Conservation (phyloP, 1,139 yeast species). For the Kodamaea derodonti region DNA sequence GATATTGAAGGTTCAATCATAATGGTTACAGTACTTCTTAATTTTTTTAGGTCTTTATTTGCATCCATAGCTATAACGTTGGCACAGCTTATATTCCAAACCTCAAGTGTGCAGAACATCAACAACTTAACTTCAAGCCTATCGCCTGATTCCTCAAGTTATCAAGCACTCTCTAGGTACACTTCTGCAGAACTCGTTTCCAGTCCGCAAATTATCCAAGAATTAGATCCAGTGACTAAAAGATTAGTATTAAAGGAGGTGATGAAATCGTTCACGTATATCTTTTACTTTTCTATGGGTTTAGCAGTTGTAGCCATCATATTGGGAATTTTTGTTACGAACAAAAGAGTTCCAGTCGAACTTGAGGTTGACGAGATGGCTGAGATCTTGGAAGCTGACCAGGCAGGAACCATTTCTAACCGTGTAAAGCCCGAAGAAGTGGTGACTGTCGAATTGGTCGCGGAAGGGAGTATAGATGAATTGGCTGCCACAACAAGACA, state of each 20-base stretch:
- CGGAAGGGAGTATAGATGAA: too few relatives aligned
- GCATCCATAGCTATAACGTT: conserved; percentile 47
- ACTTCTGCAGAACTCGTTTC: conserved; percentile 22
- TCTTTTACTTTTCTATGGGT: conserved; percentile 39
- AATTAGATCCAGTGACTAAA: conserved; percentile 22
- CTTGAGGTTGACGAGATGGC: neutral
- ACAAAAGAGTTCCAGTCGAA: conserved; percentile 15
- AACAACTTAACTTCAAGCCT: conserved; percentile 13
- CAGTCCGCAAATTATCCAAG: conserved; percentile 26
- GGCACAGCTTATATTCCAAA: conserved; percentile 44
- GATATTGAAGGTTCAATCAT: conserved; percentile 47
- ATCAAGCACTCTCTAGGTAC: conserved; percentile 13
- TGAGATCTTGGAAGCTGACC: too few relatives aligned
- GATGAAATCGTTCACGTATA: conserved; percentile 37
- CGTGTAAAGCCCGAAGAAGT: too few relatives aligned
- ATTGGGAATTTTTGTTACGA: conserved; percentile 18
- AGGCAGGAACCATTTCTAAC: too few relatives aligned
- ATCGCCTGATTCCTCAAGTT: conserved; percentile 14
- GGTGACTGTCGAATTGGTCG: too few relatives aligned
- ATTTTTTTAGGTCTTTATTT: conserved; percentile 45
- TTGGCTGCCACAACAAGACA: too few relatives aligned
- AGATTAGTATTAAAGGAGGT: conserved; percentile 24
- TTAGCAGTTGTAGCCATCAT: conserved; percentile 22
- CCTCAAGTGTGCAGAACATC: conserved; percentile 24
- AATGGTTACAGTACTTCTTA: conserved; percentile 45